Conservation (phyloP, 176 grass and related monocot genomes). For the Urochloa ruziziensis region DNA sequence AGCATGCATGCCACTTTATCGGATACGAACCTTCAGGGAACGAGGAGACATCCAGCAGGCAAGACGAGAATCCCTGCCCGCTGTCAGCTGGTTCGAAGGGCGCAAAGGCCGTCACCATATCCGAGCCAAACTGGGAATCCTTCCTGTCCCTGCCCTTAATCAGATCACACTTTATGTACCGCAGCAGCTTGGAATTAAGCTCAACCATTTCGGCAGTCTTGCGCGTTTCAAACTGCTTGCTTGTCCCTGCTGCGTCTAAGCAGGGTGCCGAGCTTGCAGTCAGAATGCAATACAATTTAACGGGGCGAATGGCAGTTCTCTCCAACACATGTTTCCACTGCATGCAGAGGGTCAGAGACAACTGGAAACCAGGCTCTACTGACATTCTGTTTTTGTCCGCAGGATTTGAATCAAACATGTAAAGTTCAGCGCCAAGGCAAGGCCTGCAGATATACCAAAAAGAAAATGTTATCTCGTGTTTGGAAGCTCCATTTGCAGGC, state of each 20-base stretch:
- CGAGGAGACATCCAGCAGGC: constrained; percentile 62
- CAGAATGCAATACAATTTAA: constrained; percentile 63
- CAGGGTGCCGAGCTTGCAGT: constrained; percentile 23
- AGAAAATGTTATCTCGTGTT: neutral
- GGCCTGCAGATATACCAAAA: constrained; percentile 52
- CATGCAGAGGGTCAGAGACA: constrained; percentile 77
- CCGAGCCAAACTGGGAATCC: neutral
- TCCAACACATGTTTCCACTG: constrained; percentile 51
- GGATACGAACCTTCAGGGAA: constrained; percentile 61
- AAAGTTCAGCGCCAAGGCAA: constrained; percentile 74
- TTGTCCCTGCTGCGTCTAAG: constrained; percentile 23
- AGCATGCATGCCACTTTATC: constrained; percentile 74
- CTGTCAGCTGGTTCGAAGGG: constrained; percentile 44
- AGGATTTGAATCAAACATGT: constrained; percentile 50
- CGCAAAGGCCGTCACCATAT: constrained; percentile 40
- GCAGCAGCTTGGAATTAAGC: constrained; percentile 47
- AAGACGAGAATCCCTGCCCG: constrained; percentile 59
- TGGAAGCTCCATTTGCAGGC: neutral
- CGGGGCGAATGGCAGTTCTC: constrained; percentile 8
- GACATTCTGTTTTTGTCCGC: constrained; percentile 44
- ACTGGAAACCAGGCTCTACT: constrained; percentile 48
- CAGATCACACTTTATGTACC: constrained; percentile 37
- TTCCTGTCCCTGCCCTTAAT: constrained; percentile 5
- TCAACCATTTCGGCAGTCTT: constrained; percentile 47
- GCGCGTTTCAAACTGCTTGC: constrained; percentile 33